Conservation (phyloP, 345 rosid genomes). For the Syzygium aqueum region DNA sequence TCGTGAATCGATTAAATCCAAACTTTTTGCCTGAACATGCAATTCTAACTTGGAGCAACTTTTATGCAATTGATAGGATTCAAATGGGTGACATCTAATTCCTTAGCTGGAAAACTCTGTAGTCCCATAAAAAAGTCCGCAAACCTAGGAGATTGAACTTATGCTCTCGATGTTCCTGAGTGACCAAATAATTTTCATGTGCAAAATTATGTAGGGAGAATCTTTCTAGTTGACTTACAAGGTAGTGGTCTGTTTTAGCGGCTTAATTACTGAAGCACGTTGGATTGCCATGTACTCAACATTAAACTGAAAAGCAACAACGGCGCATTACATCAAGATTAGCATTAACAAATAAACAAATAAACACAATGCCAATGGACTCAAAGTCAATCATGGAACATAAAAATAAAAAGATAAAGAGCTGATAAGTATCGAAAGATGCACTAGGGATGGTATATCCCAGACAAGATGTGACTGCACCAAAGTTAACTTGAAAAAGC, state of each 20-base stretch:
- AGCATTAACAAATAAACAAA: background rate
- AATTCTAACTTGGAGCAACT: background rate
- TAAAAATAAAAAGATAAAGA: background rate
- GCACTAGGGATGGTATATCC: background rate
- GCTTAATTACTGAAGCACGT: background rate
- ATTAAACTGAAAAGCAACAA: background rate
- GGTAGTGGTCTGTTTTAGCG: background rate
- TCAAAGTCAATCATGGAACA: background rate
- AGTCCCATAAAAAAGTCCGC: no score
- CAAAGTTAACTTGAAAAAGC: background rate
- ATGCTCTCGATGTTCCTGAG: background rate
- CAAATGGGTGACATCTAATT: background rate
- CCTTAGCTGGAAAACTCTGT: background rate
- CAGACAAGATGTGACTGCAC: background rate
- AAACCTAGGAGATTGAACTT: background rate
- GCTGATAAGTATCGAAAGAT: background rate
- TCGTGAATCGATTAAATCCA: background rate
- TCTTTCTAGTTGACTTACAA: background rate
- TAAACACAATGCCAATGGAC: background rate
- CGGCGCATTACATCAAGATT: background rate
- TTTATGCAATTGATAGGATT: background rate
- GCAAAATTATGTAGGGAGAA: background rate
- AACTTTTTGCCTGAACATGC: background rate
- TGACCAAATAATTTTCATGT: background rate
- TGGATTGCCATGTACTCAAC: background rate